phyloP scores from a whole-genome alignment of 805 yeast genomes.

The Candida ulmi region DNA sequence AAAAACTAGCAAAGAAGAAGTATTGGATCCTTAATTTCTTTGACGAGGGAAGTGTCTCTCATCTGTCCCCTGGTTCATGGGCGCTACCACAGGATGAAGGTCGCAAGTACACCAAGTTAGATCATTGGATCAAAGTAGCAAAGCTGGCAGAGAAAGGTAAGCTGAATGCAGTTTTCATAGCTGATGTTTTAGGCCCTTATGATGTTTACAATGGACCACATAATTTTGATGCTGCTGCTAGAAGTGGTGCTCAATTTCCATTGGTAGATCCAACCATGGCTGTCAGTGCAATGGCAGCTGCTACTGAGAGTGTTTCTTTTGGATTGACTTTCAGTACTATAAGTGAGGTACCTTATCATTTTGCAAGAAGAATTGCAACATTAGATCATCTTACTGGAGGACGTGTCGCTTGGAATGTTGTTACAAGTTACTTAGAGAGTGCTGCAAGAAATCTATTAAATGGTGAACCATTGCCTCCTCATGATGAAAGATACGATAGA shows the following conservation, averaged over 20 bases:
- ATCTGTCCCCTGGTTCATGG: no score
- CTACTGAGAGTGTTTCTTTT: slow-evolving; percentile 27
- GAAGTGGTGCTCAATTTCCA: neutral
- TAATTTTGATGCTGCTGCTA: neutral
- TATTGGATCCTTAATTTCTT: no score
- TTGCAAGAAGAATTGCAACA: slow-evolving; percentile 32
- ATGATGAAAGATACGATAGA: slow-evolving; percentile 24
- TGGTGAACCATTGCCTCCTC: slow-evolving; percentile 15
- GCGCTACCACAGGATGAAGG: no score
- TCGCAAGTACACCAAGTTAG: no score
- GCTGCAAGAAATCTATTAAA: slow-evolving; percentile 29
- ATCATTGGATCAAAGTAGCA: neutral
- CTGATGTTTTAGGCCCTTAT: neutral
- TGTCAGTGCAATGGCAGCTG: slow-evolving; percentile 25
- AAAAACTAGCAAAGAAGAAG: no score
- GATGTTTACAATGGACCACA: no score
- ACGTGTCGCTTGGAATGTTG: slow-evolving; percentile 35
- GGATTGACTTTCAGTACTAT: slow-evolving; percentile 34
- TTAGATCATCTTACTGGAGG: slow-evolving; percentile 35
- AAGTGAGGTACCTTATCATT: slow-evolving; percentile 31
- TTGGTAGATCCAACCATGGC: neutral
- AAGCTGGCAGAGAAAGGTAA: neutral
- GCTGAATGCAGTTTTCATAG: neutral
- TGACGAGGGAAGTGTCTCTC: no score
- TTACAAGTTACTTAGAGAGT: slow-evolving; percentile 31